A percentile compares a stretch with the other conserved stretches of the same genome.
Evolutionary conservation across 169 alveolate genomes (phyloP).

Genomic region (Besnoitia besnoiti): DNA sequence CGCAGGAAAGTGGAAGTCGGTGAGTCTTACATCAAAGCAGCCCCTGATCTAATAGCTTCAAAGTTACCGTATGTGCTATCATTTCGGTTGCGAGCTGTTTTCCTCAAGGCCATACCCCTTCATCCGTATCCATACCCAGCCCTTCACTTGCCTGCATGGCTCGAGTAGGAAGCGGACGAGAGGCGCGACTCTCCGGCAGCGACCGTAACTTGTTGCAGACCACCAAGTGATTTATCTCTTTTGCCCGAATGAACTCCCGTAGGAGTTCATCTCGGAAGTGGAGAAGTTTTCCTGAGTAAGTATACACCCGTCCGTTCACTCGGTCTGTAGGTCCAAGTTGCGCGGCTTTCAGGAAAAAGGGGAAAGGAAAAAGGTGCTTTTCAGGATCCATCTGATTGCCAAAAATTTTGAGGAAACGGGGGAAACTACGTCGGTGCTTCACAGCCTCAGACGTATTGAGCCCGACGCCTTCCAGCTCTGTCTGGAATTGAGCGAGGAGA

Average conservation of each 20-base stretch:
- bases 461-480: constrained; percentile 20
- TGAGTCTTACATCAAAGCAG: no score
- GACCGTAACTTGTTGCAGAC: neutral
- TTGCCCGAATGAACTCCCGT: neutral
- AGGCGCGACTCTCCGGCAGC: neutral
- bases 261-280: constrained; percentile 7
- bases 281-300: neutral
- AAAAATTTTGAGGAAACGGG: neutral
- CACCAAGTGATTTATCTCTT: neutral
- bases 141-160: constrained; percentile 24
- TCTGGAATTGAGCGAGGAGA: neutral
- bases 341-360: neutral
- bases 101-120: no score
- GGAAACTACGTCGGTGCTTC: neutral
- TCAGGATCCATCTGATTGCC: neutral
- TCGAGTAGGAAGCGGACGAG: neutral
- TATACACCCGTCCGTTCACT: neutral
- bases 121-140: no score
- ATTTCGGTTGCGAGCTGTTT: no score
- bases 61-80: no score
- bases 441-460: neutral
- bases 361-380: neutral
- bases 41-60: no score
- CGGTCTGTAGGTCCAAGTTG: neutral
- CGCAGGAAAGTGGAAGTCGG: no score